Evolutionary conservation across 495 filamentous ascomycete species (phyloP).

Genomic region (Bacidia rubella): DNA sequence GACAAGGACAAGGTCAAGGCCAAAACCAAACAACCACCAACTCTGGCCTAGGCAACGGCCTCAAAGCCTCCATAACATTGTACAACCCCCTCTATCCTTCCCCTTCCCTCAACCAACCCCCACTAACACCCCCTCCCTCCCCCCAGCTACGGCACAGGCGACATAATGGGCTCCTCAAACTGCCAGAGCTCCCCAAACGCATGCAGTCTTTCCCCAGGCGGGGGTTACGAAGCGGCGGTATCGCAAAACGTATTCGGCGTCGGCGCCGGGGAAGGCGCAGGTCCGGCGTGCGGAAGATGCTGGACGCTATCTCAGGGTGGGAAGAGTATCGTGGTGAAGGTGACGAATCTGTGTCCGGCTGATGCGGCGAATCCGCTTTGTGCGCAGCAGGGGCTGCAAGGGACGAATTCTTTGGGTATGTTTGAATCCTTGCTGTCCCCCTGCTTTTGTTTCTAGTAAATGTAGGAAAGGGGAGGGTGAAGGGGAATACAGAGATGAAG

Average conservation of each 20-base stretch:
- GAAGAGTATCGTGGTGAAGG: constrained; percentile 1
- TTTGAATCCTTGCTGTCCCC: no score
- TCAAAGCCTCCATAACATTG: no score
- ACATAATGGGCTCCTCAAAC: constrained; percentile 1
- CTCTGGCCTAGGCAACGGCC: no score
- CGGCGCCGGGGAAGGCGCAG: not conserved
- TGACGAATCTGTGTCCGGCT: constrained; percentile 4
- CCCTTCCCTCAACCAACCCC: no score
- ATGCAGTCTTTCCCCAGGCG: not conserved
- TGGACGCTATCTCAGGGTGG: not conserved
- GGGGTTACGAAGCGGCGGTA: constrained; percentile 4
- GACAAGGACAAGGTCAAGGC: no score
- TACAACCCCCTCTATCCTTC: no score
- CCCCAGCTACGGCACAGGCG: constrained; percentile 14
- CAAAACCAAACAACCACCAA: no score
- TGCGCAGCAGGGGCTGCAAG: not conserved
- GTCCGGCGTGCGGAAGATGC: constrained; percentile 3
- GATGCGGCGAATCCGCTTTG: not conserved
- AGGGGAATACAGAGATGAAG: no score
- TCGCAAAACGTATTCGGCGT: constrained; percentile 5
- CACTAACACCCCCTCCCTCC: no score
- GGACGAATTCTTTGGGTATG: constrained; percentile 2
- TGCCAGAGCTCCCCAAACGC: not conserved
- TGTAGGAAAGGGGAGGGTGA: no score
- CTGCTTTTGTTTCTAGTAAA: no score